phyloP scores from a whole-genome alignment of 305 asterid genomes.

The Andrographis paniculata region DNA sequence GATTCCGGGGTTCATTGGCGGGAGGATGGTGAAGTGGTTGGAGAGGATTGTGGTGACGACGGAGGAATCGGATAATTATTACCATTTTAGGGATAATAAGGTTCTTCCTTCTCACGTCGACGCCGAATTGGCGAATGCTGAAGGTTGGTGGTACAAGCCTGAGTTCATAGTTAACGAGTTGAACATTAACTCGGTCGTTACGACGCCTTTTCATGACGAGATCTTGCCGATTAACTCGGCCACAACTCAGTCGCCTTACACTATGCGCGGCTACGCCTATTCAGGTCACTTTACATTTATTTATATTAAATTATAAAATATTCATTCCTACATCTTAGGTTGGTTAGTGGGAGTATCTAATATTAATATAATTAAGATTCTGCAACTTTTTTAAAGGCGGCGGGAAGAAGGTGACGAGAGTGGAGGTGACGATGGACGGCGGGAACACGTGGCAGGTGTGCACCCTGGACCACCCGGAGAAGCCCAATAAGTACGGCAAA shows the following conservation, averaged over 20 bases:
- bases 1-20: slow-evolving; percentile 88
- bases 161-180: slow-evolving; percentile 83
- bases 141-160: slow-evolving; percentile 99
- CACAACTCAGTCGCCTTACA: slow-evolving; percentile 87
- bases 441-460: slow-evolving; percentile 77
- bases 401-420: slow-evolving; percentile 88
- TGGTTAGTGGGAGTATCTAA: too few species aligned
- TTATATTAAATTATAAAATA: too few species aligned
- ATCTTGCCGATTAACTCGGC: slow-evolving; percentile 73
- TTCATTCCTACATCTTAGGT: too few species aligned
- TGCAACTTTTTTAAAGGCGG: too few species aligned
- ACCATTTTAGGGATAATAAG: slow-evolving; percentile 68
- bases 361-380: too few species aligned
- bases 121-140: slow-evolving; percentile 75
- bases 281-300: too few species aligned
- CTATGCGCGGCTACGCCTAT: slow-evolving; percentile 77
- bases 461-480: slow-evolving; percentile 53
- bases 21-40: slow-evolving; percentile 95
- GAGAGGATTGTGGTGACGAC: slow-evolving; percentile 67
- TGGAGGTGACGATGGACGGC: slow-evolving; percentile 84
- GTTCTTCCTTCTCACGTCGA: slow-evolving; percentile 89
- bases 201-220: slow-evolving; percentile 88
- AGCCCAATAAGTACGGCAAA: slow-evolving; percentile 66
- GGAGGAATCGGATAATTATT: slow-evolving; percentile 57
- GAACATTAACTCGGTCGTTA: slow-evolving; percentile 87